Evolutionary conservation across 768 basidiomycete species (phyloP), one percentile per base, ranked within the genome.

Genomic region (Mycena latifolia): DNA sequence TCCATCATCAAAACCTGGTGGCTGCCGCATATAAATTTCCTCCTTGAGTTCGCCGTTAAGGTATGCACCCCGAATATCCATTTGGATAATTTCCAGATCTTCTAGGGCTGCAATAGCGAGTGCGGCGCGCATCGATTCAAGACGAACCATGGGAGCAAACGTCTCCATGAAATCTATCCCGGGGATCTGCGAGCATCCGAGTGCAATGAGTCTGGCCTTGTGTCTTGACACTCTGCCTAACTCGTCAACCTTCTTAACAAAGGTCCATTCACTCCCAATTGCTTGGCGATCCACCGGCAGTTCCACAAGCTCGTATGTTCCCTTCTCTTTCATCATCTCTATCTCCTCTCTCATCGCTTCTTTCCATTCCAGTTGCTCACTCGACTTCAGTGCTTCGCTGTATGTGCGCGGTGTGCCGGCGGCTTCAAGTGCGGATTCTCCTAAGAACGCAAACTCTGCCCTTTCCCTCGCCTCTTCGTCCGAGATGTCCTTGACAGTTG

Each of bases 21-120:
- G 61, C 52, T 67, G 55, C 43, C 56, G 55, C 61, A 58, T 63
- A n/a, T 61, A 66, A 43, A 56, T 58, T 20, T 66, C 65, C 20
- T 66, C 37, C 24, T 46, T 46, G 14, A 61, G 48, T 29, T 66
- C 59, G 27, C 65, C 59, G 37, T 66, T 66, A 6, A 66, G 65
- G 48, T 61, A 61, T 3, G 65, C 65, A 5, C 54, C 59, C 18
- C 39, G 27, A 46, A 61, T 56, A 37, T 66, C 65, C 58, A 66
- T 61, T 27, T 52, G 53, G 8, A 41, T 46, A 2, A 62, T 57
- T 51, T 67, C 60, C 1, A 61, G 60, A 39, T 67, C 51, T 9
- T 67, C 29, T 10, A 57, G 7, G 27, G 65, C 65, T 7, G 65
- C 65, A 22, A 66, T 55, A 1, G 53, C 51, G 24, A 58, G 48